Base-by-base conservation (phyloP, 2,329 filamentous ascomycete species). In the Trichophaea hybrida region DNA sequence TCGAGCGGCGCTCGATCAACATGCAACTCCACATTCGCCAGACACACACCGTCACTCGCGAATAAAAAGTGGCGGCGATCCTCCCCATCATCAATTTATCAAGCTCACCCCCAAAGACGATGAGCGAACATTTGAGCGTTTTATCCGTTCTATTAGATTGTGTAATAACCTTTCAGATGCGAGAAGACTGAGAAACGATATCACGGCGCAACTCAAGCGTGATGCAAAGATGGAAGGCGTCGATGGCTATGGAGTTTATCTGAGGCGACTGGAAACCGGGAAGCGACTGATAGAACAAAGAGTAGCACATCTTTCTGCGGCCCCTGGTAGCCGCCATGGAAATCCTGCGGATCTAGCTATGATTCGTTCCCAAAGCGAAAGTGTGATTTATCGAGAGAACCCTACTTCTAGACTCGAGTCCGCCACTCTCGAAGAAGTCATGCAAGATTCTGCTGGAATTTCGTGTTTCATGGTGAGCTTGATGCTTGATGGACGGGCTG, bases 131-230 rank as follows among this genome's bases (percentile, higher is more conserved):
- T 98, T 97, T 71, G 93, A 98, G 72, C 85, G 88, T 64, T 97
- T 96, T 71, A 88, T 98, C 61, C 82, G 91, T 65, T 84, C 85
- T 5, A 93, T 97, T 67, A 78, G 90, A 62, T 88, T 90, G 69
- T 85, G 91, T 67, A 89, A 86, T 69, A 95, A 94, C 64, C 75
- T 98, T 5, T 94, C 91, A 33, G 93, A 98, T 73, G 91, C 91
- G 37, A 83, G 93, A 44, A 81, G 91, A 7, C 94, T 97, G 70
- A 82, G 93, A 65, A 96, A 87, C 70, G 88, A 97, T 69, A 83
- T 98, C 49, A 82, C 89, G 35, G 95, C 88, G 68, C 93, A 98
- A 71, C 75, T 97, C 51, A 93, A 94, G 70, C 84, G 84, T 61
- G 91, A 96, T 71, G 83, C 32, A 12, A 57, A 82, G 7, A 78